Conservation (phyloP, 768 basidiomycete genomes). For the Lepiota venenata region DNA sequence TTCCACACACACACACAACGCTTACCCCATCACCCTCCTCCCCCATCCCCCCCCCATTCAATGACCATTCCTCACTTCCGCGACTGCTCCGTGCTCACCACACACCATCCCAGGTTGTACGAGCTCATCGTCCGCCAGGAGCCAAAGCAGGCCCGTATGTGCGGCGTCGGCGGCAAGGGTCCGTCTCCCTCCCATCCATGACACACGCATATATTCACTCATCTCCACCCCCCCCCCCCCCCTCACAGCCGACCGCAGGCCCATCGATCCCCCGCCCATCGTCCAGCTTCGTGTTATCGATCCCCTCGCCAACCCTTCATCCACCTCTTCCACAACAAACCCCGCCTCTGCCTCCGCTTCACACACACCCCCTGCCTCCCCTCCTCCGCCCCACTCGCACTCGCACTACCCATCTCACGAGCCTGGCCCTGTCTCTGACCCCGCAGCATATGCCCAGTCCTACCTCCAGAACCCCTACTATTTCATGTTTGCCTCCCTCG, state of each 20-base stretch:
- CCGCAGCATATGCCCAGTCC: conserved; percentile 45
- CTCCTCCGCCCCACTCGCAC: not conserved
- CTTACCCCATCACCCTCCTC: conserved; percentile 6
- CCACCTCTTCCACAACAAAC: not conserved
- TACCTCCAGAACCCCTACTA: conserved; percentile 92
- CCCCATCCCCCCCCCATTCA: conserved; percentile 1
- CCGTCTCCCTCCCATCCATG: conserved; percentile 13
- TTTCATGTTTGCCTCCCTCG: conserved; percentile 92
- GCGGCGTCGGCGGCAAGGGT: conserved; percentile 83
- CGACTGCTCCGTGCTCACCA: conserved; percentile 17
- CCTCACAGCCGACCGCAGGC: conserved; percentile 80
- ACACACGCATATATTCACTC: not conserved
- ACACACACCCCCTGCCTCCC: not conserved
- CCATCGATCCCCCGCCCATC: conserved; percentile 96
- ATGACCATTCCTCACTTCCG: conserved; percentile 23
- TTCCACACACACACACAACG: conserved; percentile 2
- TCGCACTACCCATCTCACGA: conserved; percentile 10
- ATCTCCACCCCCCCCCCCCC: no score
- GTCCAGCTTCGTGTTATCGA: conserved; percentile 91
- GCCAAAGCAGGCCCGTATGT: conserved; percentile 90
- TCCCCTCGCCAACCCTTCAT: conserved; percentile 29
- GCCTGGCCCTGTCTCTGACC: conserved; percentile 26
- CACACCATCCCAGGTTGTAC: conserved; percentile 58
- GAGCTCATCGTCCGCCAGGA: conserved; percentile 86
- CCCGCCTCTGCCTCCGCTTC: not conserved